Base-by-base conservation (phyloP, 2,329 filamentous ascomycete genomes). In the Dactylellina drechsleri region DNA sequence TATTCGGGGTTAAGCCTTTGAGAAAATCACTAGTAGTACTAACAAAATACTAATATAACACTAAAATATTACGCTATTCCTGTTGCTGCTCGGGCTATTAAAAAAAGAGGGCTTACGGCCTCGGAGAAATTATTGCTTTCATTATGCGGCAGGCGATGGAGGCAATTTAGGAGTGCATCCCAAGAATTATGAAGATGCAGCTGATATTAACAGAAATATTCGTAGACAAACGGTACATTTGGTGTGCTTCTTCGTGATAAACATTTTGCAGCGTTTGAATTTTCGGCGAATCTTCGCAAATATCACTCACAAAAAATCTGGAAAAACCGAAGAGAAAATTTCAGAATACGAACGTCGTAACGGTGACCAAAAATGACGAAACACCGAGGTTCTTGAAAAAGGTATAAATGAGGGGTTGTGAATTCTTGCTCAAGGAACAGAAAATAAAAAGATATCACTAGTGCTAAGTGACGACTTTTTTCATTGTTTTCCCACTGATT, bases 51-150 rank as follows among this genome's bases (percentile, higher is more conserved):
- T 36, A 36, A 36, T 10, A 36, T 36, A 36, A 36, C 10, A 36
- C 31, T 36, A 36, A 36, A 36, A 36, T 1, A 36, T 12, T 50
- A 66, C 40, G 6, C 15, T 36, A 18, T 58, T 65, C 43, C 36
- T 45, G 20, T 66, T 73, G 49, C 67, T 49, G 56, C 56, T 73
- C 28, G 54, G 49, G 40, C 50, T 49, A 70, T 62, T 57, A 66
- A 16, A 31, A 49, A 23, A 36, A 36, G 10, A 36, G 43, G 23
- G 52, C 56, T 36, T 66, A 66, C 41, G 53, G 15, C 8, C n/a
- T 61, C 49, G 61, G 56, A 66, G 23, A 66, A 57, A 62, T 62
- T 62, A 50, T 57, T 56, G 50, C 58, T 64, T 58, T 28, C 41
- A 58, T 45, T 57, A 64, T 70, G 50, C 66, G 57, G 66, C 62